Percentiles rank a stretch among this genome's conserved stretches.
Conservation (phyloP, 2,329 filamentous ascomycete genomes). For the Arthrinium phaeospermum region DNA sequence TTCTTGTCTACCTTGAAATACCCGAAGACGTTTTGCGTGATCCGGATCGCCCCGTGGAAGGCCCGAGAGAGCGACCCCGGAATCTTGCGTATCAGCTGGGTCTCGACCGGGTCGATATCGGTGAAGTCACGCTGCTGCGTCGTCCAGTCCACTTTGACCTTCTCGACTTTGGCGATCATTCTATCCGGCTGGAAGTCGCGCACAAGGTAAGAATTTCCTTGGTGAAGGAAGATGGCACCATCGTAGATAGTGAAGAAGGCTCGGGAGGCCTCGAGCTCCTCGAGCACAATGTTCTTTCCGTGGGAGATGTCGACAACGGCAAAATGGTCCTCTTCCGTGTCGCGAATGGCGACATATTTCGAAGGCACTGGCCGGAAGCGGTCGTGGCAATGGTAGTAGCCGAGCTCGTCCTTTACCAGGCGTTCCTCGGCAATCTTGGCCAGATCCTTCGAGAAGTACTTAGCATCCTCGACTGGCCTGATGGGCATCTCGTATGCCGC, state of each 20-base stretch:
- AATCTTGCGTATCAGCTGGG: slow-evolving; percentile 82
- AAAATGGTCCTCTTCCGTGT: slow-evolving; percentile 89
- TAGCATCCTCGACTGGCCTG: slow-evolving; percentile 72
- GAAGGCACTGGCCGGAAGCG: slow-evolving; percentile 87
- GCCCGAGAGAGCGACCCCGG: slow-evolving; percentile 67
- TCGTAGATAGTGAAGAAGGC: slow-evolving; percentile 97
- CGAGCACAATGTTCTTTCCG: slow-evolving; percentile 81
- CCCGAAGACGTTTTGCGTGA: slow-evolving; percentile 88
- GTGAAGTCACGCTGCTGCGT: slow-evolving; percentile 93
- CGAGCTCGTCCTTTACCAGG: slow-evolving; percentile 73
- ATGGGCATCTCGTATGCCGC: slow-evolving; percentile 96
- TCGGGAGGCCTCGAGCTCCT: slow-evolving; percentile 95
- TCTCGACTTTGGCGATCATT: slow-evolving; percentile 84
- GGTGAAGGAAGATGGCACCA: slow-evolving; percentile 94
- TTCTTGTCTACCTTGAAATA: slow-evolving; percentile 97
- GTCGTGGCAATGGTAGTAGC: slow-evolving; percentile 89
- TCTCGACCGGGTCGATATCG: slow-evolving; percentile 92
- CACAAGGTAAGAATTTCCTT: slow-evolving; percentile 91
- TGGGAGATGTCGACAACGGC: slow-evolving; percentile 90
- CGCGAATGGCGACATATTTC: slow-evolving; percentile 83
- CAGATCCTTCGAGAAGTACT: slow-evolving; percentile 81
- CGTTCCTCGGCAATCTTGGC: slow-evolving; percentile 74
- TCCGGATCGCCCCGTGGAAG: slow-evolving; percentile 85
- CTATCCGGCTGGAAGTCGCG: slow-evolving; percentile 84
- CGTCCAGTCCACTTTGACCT: slow-evolving; percentile 92